Conservation (phyloP, 2,329 filamentous ascomycete genomes). For the Pseudogymnoascus sp. region DNA sequence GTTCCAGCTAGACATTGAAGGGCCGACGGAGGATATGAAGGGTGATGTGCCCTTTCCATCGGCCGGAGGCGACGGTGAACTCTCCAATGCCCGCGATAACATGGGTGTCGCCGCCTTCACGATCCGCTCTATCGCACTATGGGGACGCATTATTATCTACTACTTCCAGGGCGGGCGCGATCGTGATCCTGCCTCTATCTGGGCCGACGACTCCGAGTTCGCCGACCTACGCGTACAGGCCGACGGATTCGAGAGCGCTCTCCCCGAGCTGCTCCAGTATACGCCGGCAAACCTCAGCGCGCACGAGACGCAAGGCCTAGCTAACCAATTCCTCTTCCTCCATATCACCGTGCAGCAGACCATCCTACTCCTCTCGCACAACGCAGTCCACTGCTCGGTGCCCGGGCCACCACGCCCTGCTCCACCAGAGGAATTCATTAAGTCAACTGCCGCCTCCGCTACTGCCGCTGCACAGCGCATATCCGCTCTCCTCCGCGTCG, state of each 20-base stretch:
- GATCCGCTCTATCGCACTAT: constrained; percentile 74
- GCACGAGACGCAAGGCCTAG: constrained; percentile 75
- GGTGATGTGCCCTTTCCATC: constrained; percentile 59
- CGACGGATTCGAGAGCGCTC: constrained; percentile 57
- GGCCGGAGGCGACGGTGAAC: constrained; percentile 53
- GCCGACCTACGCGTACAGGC: constrained; percentile 60
- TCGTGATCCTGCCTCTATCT: constrained; percentile 67
- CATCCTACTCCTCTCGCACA: constrained; percentile 71
- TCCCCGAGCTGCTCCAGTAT: constrained; percentile 68
- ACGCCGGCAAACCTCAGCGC: constrained; percentile 73
- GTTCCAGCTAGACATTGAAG: constrained; percentile 86
- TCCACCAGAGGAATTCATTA: constrained; percentile 56
- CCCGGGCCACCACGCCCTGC: constrained; percentile 33
- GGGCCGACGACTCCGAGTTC: constrained; percentile 74
- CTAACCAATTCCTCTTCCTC: constrained; percentile 86
- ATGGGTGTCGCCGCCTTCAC: constrained; percentile 94
- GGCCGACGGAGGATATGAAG: constrained; percentile 73
- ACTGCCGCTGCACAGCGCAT: constrained; percentile 81
- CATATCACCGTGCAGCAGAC: constrained; percentile 89
- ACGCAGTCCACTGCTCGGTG: background rate
- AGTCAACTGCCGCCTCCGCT: constrained; percentile 64
- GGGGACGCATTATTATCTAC: constrained; percentile 85
- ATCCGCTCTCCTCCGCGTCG: constrained; percentile 72
- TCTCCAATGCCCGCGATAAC: constrained; percentile 63
- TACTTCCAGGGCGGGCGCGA: constrained; percentile 85